Conservation (phyloP, 352 stramenopile genomes). For the Phytophthora fragariaefolia region DNA sequence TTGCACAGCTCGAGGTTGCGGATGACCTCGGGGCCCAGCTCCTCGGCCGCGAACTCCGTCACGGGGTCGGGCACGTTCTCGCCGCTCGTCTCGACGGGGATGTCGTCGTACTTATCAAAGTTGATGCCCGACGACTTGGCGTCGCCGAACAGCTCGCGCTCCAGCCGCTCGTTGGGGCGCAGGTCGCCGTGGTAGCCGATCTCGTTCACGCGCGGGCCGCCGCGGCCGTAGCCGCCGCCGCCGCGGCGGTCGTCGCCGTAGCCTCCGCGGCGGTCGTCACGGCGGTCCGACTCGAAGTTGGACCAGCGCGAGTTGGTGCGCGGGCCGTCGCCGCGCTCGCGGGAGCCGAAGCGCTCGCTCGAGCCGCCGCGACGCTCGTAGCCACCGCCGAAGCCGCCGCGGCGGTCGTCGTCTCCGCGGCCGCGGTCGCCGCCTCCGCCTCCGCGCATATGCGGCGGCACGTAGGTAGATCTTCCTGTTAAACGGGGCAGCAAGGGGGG, state of each 20-base stretch:
- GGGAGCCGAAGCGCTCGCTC: conserved; percentile 43
- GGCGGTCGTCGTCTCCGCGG: conserved; percentile 37
- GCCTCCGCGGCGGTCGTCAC: conserved; percentile 38
- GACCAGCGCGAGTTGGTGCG: conserved; percentile 64
- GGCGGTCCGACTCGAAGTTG: conserved; percentile 55
- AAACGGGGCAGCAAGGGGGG: too few relatives aligned
- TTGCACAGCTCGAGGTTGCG: conserved; percentile 93
- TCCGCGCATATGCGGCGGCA: conserved; percentile 73
- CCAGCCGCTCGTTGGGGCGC: conserved; percentile 91
- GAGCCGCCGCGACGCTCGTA: conserved; percentile 44
- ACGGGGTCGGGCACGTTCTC: conserved; percentile 94
- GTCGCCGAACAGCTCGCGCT: conserved; percentile 94
- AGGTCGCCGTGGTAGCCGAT: conserved; percentile 97
- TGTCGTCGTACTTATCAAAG: conserved; percentile 99
- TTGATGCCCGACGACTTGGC: conserved; percentile 97
- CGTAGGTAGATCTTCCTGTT: conserved; percentile 76
- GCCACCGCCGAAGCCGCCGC: conserved; percentile 28
- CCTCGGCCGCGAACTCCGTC: conserved; percentile 86
- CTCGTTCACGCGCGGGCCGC: conserved; percentile 89
- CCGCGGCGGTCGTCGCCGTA: conserved; percentile 37
- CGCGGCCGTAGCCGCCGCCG: conserved; percentile 52
- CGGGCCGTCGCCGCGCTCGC: conserved; percentile 37
- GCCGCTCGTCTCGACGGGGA: conserved; percentile 96
- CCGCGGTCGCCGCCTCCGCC: conserved; percentile 38
- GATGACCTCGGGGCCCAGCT: conserved; percentile 93